Conservation (phyloP, 352 stramenopile genomes). For the Globisporangium takayamanum region DNA sequence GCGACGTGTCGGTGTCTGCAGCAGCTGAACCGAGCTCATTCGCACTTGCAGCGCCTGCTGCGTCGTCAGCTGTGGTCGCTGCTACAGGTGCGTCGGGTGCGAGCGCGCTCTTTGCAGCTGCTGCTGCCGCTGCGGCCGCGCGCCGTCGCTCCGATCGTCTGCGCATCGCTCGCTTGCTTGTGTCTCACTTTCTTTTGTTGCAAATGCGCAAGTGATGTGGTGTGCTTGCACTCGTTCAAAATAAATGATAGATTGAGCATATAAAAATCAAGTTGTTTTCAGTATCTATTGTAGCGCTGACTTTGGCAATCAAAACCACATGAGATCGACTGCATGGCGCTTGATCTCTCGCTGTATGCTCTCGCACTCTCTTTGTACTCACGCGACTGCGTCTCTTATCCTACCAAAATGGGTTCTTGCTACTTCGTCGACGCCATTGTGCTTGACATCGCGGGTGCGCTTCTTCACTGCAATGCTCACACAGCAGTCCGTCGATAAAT, state of each 20-base stretch:
- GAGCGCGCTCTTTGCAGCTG: slow-evolving; percentile 6
- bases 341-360: too few relatives aligned
- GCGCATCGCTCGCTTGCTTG: slow-evolving; percentile 25
- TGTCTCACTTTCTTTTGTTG: slow-evolving; percentile 22
- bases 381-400: too few relatives aligned
- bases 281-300: too few relatives aligned
- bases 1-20: background rate
- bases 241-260: background rate
- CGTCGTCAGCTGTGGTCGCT: background rate
- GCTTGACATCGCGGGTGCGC: too few relatives aligned
- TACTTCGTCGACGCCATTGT: too few relatives aligned
- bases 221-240: background rate
- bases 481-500: too few relatives aligned
- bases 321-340: too few relatives aligned
- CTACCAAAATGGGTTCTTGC: too few relatives aligned
- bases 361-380: too few relatives aligned
- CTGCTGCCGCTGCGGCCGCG: slow-evolving; percentile 28
- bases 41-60: slow-evolving; percentile 1
- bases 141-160: slow-evolving; percentile 44
- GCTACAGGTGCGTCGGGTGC: slow-evolving; percentile 4
- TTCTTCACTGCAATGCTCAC: too few relatives aligned
- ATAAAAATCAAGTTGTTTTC: too few relatives aligned
- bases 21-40: background rate
- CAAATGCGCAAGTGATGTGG: background rate
- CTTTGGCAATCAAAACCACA: too few relatives aligned